These are phyloP conservation scores for Dunaliella salina DNA, from an alignment of 163 green algal genomes.

Conservation along the genomic window DNA sequence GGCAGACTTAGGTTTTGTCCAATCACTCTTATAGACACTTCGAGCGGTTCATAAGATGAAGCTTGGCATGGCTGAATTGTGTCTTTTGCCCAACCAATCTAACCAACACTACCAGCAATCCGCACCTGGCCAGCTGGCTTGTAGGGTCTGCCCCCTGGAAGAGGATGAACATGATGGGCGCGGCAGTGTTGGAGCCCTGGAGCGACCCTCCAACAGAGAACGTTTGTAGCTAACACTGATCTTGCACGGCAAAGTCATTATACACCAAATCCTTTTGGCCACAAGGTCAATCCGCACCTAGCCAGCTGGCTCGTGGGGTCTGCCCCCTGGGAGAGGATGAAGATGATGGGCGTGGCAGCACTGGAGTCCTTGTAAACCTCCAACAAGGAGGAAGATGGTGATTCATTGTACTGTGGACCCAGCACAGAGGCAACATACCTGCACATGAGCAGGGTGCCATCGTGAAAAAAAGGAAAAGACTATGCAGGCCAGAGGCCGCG, in stretches of 20 bases:
- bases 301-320: conserved; percentile 36
- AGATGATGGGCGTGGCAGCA: conserved; percentile 58
- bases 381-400: conserved; percentile 19
- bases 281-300: conserved; percentile 4
- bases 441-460: not conserved
- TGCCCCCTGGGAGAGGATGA: conserved; percentile 58
- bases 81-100: no score
- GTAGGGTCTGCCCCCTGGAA: conserved; percentile 48
- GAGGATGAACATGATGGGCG: conserved; percentile 68
- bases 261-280: no score
- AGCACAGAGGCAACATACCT: conserved; percentile 37
- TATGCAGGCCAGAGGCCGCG: no score
- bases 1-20: no score
- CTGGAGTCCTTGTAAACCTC: conserved; percentile 57
- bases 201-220: conserved; percentile 45
- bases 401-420: conserved; percentile 36
- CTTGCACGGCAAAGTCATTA: no score
- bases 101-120: no score
- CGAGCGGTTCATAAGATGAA: no score
- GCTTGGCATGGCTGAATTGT: no score
- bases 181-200: conserved; percentile 48
- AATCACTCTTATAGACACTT: no score
- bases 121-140: conserved; percentile 13
- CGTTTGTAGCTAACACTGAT: no score
- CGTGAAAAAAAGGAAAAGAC: no score